Base-by-base conservation (phyloP, 495 filamentous ascomycete genomes). In the Podospora pseudocomata region DNA sequence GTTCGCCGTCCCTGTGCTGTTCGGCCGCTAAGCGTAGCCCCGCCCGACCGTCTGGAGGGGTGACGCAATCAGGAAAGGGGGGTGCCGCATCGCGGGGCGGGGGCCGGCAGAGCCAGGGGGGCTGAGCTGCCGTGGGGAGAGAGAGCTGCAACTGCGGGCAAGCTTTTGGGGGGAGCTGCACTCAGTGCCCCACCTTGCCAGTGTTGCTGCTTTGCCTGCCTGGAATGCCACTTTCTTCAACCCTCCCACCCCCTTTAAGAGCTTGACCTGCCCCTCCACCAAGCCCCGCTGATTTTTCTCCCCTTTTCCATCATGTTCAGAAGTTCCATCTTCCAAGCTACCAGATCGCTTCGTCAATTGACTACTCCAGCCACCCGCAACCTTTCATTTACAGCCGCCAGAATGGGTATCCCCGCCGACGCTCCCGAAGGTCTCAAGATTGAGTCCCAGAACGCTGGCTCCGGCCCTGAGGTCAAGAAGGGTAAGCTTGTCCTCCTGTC, bases 361-460 rank as follows among this genome's bases (percentile, higher is more conserved):
- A 62, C 34, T 55, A 62, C 34, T 55, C 56, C 65, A 53, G 27
- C 65, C 64, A 32, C 49, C 39, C 26, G 27, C 27, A 28, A 59
- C 55, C 30, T n/a, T 60, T 63, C 61, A 2, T 32, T 39, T 13
- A 63, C 61, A 28, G n/a, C 69, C 57, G 54, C 56, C 67, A 78
- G 70, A 61, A 78, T 78, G 76, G 70, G 72, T 34, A 65, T 78
- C 64, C 76, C 76, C 44, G 2, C 39, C 7, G 39, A 49, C 39
- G 19, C 75, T 65, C 27, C 77, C 65, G 58, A 67, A 0, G 76
- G 75, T 60, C 75, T 78, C n/a, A 15, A 71, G 68, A 65, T 78
- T 30, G 72, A 72, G 69, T 72, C 74, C 32, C 53, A 54, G 44
- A 34, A 19, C 1, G 66, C 73, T 49, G 76, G 76, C 61, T 16